Base-by-base conservation (phyloP, 1,139 yeast species). In the Geotrichum siamense region DNA sequence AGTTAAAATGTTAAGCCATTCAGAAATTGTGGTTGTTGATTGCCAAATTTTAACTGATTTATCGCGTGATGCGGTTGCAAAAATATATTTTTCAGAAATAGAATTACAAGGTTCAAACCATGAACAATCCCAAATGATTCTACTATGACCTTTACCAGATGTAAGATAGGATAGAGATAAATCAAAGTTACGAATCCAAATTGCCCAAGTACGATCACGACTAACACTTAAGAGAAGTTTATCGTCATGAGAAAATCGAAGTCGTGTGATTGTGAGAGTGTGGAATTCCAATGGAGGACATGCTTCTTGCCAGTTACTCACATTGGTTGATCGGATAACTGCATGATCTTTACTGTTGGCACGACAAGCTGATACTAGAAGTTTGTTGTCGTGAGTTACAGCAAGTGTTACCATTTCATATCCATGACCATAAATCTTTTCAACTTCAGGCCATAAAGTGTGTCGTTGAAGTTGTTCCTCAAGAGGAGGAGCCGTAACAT, bases 341-440 rank as follows among this genome's bases (percentile, higher is more conserved):
- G 97, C 95, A 63, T 91, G 96, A 51, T 78, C 78, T 27, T 77
- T 74, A 5, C 79, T 76, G 60, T 91, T 91, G 8, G 97, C 89
- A 51, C 80, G 76, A 67, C 97, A 91, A n/a, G 96, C 85, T 8
- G 94, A 79, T 1, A 95, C 96, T 39, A 89, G 72, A 26, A 82
- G 62, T 30, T 65, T 62, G n/a, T 78, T 75, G 55, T 75, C 78
- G 12, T 81, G 79, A 3, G 85, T 75, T 1, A 79, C 74, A 43
- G 85, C 94, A 41, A 89, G 72, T 37, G 94, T 74, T 0, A 87
- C 77, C 39, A 89, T 79, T 62, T 93, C 99, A 64, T 87, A 93
- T 12, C 99, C 99, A 62, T 93, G 99, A 0, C 98, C 98, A 58
- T 91, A 93, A 40, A 93, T 66, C 60, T 93, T 93, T 57, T 93